Conservation (phyloP, 192 early-diverging fungal species). For the Entomortierella chlamydospora region DNA sequence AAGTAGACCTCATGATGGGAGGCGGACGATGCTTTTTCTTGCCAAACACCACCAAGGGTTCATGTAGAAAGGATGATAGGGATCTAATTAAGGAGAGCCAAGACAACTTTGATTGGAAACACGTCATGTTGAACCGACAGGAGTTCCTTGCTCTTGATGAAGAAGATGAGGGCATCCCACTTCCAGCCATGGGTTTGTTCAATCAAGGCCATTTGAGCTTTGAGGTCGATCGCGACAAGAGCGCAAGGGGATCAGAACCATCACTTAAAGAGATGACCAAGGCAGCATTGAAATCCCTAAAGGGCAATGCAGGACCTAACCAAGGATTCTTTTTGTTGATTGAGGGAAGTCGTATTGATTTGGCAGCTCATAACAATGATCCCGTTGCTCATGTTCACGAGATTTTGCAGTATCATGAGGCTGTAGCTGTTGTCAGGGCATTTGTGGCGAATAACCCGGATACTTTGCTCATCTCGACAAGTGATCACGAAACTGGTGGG, state of each 20-base stretch:
- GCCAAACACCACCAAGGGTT: conserved; percentile 67
- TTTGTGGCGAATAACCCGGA: conserved; percentile 85
- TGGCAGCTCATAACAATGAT: conserved; percentile 97
- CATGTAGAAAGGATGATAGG: conserved; percentile 82
- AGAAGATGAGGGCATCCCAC: conserved; percentile 6
- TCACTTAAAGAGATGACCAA: conserved; percentile 88
- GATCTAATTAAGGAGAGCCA: conserved; percentile 70
- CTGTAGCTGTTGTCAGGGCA: conserved; percentile 73
- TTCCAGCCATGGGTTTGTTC: conserved; percentile 87
- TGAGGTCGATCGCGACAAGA: conserved; percentile 88
- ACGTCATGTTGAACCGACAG: conserved; percentile 60
- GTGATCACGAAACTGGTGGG: conserved; percentile 99
- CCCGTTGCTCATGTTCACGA: conserved; percentile 92
- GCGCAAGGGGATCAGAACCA: too few species aligned
- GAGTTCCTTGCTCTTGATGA: conserved; percentile 69
- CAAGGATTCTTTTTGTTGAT: conserved; percentile 96
- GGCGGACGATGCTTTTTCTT: conserved; percentile 93
- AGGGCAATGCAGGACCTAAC: conserved; percentile 49
- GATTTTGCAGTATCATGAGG: conserved; percentile 88
- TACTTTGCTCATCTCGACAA: conserved; percentile 90
- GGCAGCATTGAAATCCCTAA: conserved; percentile 83
- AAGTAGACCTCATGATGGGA: conserved; percentile 90
- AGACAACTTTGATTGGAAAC: conserved; percentile 73
- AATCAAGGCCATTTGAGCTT: conserved; percentile 90
- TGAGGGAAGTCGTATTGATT: conserved; percentile 95